Base-by-base conservation (phyloP, 2,329 filamentous ascomycete genomes). In the Colletotrichum neosansevieriae region DNA sequence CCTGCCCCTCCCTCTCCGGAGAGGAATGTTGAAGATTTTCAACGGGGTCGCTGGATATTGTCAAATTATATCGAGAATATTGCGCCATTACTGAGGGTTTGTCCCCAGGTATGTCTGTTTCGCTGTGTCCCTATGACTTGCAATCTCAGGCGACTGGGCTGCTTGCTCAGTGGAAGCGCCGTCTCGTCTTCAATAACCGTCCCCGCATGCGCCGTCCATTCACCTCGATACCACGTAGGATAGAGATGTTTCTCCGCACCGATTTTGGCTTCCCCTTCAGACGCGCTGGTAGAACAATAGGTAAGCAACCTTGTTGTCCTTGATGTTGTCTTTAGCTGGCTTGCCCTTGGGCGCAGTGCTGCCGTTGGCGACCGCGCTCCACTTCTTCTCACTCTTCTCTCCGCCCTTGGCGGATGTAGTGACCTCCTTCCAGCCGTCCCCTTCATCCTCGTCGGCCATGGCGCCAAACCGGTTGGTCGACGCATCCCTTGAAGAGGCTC, bases 231-330 rank as follows among this genome's bases (percentile, higher is more conserved):
- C 38, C 32, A 38, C 36, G 36, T 12, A 15, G 36, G 36, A 12
- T 38, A 13, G 29, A 51, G 61, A 17, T 40, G 19, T n/a, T 17
- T 65, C n/a, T 50, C 40, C 49, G 54, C 17, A 49, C 40, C 15
- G 36, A 34, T n/a, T 24, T 56, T 53, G 44, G 32, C 13, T 29
- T 49, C 32, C 75, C 72, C 13, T 24, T 68, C 61, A 88, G 69
- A 96, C 88, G 75, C 89, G 89, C 82, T 98, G 92, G 79, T 99
- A 99, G 82, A 99, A 97, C 76, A 99, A 82, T 72, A 99, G 89
- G 81, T 99, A 99, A 4, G 96, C 96, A 67, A 98, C 95, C 85
- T 97, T 97, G 85, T 95, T 97, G 79, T 98, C 95, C 80, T 93
- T 94, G 76, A 92, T 87, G 72, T 82, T 88, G 74, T 90, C 89